Conservation (phyloP, 2,329 filamentous ascomycete species). For the Tolypocladium endophyticum region DNA sequence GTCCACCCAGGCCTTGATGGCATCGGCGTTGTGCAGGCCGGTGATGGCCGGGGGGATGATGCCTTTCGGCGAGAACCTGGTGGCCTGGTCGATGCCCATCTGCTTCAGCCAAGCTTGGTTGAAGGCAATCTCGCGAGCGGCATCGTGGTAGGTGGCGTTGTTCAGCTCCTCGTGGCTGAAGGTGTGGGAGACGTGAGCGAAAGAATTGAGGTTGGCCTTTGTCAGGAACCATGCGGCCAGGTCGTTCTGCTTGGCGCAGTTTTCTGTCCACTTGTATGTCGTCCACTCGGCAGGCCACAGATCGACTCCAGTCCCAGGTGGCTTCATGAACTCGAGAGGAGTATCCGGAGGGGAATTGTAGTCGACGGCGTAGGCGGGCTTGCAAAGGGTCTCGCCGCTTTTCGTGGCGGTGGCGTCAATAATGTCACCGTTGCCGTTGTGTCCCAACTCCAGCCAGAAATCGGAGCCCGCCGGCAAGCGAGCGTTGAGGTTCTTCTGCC, state of each 20-base stretch:
- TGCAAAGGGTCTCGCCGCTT: slow-evolving; percentile 32
- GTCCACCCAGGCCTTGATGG: slow-evolving; percentile 45
- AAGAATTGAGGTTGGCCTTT: slow-evolving; percentile 36
- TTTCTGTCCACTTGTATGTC: slow-evolving; percentile 38
- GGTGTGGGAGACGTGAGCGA: slow-evolving; percentile 51
- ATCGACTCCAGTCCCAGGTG: slow-evolving; percentile 36
- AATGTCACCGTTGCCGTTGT: slow-evolving; percentile 39
- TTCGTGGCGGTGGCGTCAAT: slow-evolving; percentile 36
- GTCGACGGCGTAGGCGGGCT: slow-evolving; percentile 27
- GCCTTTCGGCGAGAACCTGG: slow-evolving; percentile 39
- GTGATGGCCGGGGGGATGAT: slow-evolving; percentile 55
- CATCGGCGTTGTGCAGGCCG: slow-evolving; percentile 54
- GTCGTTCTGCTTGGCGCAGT: slow-evolving; percentile 37
- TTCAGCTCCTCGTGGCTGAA: slow-evolving; percentile 49
- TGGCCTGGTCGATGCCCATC: slow-evolving; percentile 34
- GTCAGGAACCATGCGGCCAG: slow-evolving; percentile 44
- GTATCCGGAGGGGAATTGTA: slow-evolving; percentile 33
- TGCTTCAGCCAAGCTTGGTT: slow-evolving; percentile 49
- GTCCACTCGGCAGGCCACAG: slow-evolving; percentile 38
- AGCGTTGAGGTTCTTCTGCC: slow-evolving; percentile 28
- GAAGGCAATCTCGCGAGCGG: slow-evolving; percentile 46
- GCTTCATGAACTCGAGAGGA: slow-evolving; percentile 32
- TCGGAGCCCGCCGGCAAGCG: slow-evolving; percentile 39
- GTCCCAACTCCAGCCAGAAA: slow-evolving; percentile 42
- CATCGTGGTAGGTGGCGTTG: slow-evolving; percentile 49